A percentile compares a stretch with the other conserved stretches of the same genome.
These are phyloP conservation scores for Yarrowia sp. DNA, from an alignment of 805 yeast species.

Conservation along the genomic window DNA sequence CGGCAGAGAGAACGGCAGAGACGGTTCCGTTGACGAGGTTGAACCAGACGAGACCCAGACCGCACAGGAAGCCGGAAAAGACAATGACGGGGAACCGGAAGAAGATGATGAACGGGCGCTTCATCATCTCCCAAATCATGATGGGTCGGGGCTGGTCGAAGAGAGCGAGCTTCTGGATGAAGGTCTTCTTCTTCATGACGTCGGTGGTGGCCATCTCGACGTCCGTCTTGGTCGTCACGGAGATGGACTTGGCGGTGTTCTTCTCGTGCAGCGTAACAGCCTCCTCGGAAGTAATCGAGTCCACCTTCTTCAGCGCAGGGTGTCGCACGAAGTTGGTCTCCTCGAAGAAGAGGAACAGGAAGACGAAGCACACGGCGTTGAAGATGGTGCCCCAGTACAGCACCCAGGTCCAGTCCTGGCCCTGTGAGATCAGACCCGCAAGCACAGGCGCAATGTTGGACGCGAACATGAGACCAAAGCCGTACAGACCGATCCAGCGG, in stretches of 20 bases:
- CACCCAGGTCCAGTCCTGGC: slow-evolving; percentile 28
- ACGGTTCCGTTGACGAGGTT: slow-evolving; percentile 21
- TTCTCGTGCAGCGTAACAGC: slow-evolving; percentile 1
- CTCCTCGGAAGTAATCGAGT: neutral
- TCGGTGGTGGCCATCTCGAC: neutral
- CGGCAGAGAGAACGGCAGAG: slow-evolving; percentile 20
- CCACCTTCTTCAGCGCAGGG: neutral
- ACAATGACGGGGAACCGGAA: slow-evolving; percentile 13
- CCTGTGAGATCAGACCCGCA: slow-evolving; percentile 19
- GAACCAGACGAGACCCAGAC: slow-evolving; percentile 25
- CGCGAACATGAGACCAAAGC: slow-evolving; percentile 51
- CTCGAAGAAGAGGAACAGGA: slow-evolving; percentile 18
- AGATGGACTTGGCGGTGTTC: neutral
- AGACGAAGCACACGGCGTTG: slow-evolving; percentile 23
- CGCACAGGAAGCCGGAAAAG: slow-evolving; percentile 19
- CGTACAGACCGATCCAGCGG: slow-evolving; percentile 67
- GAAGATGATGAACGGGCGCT: slow-evolving; percentile 15
- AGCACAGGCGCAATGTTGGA: slow-evolving; percentile 16
- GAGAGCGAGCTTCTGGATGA: slow-evolving; percentile 19
- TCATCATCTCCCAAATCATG: slow-evolving; percentile 9
- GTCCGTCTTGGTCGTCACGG: neutral
- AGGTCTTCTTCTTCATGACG: slow-evolving; percentile 21
- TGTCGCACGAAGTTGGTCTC: slow-evolving; percentile 27
- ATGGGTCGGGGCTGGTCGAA: slow-evolving; percentile 15
- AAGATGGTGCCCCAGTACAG: slow-evolving; percentile 26